A percentile compares a stretch with the other conserved stretches of the same genome.
These are phyloP conservation scores for Globisporangium spiculum DNA, from an alignment of 352 stramenopile genomes.

Conservation along the genomic window DNA sequence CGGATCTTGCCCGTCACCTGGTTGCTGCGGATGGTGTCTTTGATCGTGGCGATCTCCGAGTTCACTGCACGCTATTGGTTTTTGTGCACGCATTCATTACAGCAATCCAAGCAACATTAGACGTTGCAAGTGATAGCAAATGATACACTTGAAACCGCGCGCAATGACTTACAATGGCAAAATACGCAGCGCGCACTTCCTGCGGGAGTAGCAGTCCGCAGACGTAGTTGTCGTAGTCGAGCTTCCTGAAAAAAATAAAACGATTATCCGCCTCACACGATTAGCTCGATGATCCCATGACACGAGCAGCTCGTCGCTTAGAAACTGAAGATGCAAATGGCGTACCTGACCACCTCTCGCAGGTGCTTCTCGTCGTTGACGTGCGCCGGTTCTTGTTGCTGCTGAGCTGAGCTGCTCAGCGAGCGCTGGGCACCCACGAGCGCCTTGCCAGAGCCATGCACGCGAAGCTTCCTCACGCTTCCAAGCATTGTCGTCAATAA, in stretches of 20 bases:
- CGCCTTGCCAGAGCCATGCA: background rate
- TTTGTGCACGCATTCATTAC: conserved; percentile 19
- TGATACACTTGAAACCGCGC: background rate
- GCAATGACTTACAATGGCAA: conserved; percentile 61
- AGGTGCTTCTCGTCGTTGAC: conserved; percentile 5
- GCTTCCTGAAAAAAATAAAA: conserved; percentile 40
- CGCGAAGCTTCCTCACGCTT: conserved; percentile 9
- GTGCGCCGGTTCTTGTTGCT: background rate
- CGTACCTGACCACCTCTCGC: conserved; percentile 16
- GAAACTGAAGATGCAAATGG: background rate
- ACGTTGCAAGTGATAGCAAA: background rate
- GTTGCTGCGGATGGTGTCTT: conserved; percentile 86
- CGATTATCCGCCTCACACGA: conserved; percentile 2
- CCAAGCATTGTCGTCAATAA: background rate
- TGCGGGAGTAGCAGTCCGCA: conserved; percentile 70
- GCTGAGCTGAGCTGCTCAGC: background rate
- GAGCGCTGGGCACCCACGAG: background rate
- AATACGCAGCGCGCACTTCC: conserved; percentile 62
- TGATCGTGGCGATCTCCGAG: conserved; percentile 87
- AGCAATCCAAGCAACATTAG: background rate
- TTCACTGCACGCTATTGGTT: conserved; percentile 74
- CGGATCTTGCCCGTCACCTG: conserved; percentile 85
- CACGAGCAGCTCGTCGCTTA: background rate
- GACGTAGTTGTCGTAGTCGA: conserved; percentile 85
- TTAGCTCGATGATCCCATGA: background rate